These are phyloP conservation scores for Gyrodon lividus DNA, from an alignment of 768 basidiomycete species.

Conservation along the genomic window DNA sequence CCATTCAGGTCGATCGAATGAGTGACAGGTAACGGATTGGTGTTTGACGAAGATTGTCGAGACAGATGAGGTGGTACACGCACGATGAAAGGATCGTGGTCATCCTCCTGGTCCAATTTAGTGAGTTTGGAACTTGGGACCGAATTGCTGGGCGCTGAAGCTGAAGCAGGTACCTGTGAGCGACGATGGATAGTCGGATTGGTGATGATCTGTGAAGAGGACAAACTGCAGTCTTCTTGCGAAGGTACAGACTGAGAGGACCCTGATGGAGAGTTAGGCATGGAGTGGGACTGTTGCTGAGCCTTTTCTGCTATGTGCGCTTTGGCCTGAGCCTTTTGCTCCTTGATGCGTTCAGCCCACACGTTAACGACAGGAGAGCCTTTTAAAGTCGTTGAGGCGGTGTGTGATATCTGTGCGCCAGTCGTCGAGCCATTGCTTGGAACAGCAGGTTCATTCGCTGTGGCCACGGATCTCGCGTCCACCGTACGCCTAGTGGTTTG, in stretches of 20 bases:
- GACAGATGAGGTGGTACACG: conserved; percentile 35
- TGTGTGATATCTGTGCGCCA: conserved; percentile 5
- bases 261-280: conserved; percentile 11
- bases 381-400: conserved; percentile 13
- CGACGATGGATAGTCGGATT: not conserved
- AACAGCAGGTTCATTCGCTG: not conserved
- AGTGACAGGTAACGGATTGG: conserved; percentile 18
- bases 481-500: not conserved
- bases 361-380: conserved; percentile 34
- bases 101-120: conserved; percentile 25
- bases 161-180: conserved; percentile 5
- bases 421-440: not conserved
- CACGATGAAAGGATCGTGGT: conserved; percentile 47
- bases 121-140: conserved; percentile 9
- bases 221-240: conserved; percentile 17
- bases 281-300: conserved; percentile 15
- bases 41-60: conserved; percentile 27
- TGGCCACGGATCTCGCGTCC: not conserved
- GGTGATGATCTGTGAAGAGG: not conserved
- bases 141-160: not conserved
- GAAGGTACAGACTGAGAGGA: conserved; percentile 9
- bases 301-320: conserved; percentile 3
- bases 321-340: conserved; percentile 34
- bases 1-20: conserved; percentile 36
- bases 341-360: conserved; percentile 42